phyloP scores from a whole-genome alignment of 1,284 basidiomycete species.

The Schizophyllum amplum region DNA sequence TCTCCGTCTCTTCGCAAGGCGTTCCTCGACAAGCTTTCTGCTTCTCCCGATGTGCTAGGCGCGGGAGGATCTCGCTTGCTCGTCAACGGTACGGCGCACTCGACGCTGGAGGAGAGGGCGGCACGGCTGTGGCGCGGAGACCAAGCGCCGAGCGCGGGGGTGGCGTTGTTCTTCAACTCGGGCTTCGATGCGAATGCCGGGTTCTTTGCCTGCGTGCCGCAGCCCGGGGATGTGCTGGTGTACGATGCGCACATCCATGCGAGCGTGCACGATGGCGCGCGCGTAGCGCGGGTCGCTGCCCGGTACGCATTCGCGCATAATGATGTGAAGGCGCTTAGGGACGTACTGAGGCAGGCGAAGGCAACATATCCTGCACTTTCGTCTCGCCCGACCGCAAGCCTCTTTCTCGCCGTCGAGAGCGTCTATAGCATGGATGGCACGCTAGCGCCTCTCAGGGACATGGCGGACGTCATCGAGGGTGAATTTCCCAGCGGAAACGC shows the following conservation, averaged over 20 bases:
- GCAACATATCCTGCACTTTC: background rate
- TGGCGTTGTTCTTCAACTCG: slow-evolving; percentile 86
- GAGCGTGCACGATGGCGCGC: slow-evolving; percentile 85
- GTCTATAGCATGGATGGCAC: slow-evolving; percentile 97
- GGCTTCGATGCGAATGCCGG: slow-evolving; percentile 94
- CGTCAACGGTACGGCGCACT: slow-evolving; percentile 70
- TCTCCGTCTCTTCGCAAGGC: slow-evolving; percentile 46
- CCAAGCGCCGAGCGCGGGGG: slow-evolving; percentile 42
- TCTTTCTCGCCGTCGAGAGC: slow-evolving; percentile 82
- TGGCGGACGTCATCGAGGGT: slow-evolving; percentile 53
- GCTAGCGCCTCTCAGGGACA: slow-evolving; percentile 64
- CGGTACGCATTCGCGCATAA: slow-evolving; percentile 66
- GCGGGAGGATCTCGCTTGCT: slow-evolving; percentile 87
- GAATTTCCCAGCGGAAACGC: slow-evolving; percentile 54
- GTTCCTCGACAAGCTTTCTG: slow-evolving; percentile 49
- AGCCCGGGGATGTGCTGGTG: slow-evolving; percentile 70
- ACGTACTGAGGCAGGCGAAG: slow-evolving; percentile 26
- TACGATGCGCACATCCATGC: slow-evolving; percentile 92
- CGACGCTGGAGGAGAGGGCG: slow-evolving; percentile 61
- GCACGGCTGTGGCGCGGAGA: slow-evolving; percentile 29
- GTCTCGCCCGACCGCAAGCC: slow-evolving; percentile 15
- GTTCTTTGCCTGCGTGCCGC: slow-evolving; percentile 80
- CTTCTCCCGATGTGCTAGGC: slow-evolving; percentile 64
- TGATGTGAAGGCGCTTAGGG: slow-evolving; percentile 42
- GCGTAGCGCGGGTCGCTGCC: slow-evolving; percentile 48